These are phyloP conservation scores for Dactylellina drechsleri DNA, from an alignment of 2,329 filamentous ascomycete genomes.

Conservation along the genomic window DNA sequence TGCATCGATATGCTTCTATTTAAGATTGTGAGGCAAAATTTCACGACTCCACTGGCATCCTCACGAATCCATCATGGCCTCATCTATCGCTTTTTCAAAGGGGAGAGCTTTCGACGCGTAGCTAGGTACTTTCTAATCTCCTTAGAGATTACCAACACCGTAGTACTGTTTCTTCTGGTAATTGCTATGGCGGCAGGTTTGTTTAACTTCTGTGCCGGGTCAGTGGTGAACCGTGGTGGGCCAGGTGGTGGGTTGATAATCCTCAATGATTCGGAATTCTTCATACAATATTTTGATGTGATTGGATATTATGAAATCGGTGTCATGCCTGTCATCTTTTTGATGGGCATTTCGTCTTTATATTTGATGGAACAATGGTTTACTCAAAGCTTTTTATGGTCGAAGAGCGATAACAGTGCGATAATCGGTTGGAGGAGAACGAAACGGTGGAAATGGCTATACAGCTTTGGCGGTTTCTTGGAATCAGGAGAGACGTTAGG, in stretches of 20 bases:
- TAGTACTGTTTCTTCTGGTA: conserved; percentile 62
- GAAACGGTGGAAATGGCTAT: conserved; percentile 53
- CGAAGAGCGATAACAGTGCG: conserved; percentile 36
- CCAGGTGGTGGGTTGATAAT: conserved; percentile 63
- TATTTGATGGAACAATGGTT: conserved; percentile 55
- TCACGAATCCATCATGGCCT: conserved; percentile 17
- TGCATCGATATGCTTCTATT: conserved; percentile 61
- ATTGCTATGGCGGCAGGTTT: conserved; percentile 63
- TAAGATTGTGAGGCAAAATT: conserved; percentile 43
- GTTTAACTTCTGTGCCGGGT: conserved; percentile 63
- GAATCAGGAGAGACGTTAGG: conserved; percentile 39
- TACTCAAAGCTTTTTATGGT: conserved; percentile 56
- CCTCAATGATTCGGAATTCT: conserved; percentile 60
- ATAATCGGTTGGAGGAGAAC: conserved; percentile 47
- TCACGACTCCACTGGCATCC: conserved; percentile 32
- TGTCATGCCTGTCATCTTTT: conserved; percentile 52
- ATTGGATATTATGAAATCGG: conserved; percentile 55
- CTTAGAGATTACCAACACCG: conserved; percentile 61
- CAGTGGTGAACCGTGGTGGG: conserved; percentile 60
- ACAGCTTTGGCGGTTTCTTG: conserved; percentile 27
- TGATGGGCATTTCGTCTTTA: conserved; percentile 38
- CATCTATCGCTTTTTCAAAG: conserved; percentile 40
- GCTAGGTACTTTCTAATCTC: conserved; percentile 26
- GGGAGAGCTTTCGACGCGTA: conserved; percentile 18
- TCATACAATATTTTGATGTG: conserved; percentile 57